phyloP scores from a whole-genome alignment of 2,329 filamentous ascomycete species.

The Calonectria pseudoturangicola region DNA sequence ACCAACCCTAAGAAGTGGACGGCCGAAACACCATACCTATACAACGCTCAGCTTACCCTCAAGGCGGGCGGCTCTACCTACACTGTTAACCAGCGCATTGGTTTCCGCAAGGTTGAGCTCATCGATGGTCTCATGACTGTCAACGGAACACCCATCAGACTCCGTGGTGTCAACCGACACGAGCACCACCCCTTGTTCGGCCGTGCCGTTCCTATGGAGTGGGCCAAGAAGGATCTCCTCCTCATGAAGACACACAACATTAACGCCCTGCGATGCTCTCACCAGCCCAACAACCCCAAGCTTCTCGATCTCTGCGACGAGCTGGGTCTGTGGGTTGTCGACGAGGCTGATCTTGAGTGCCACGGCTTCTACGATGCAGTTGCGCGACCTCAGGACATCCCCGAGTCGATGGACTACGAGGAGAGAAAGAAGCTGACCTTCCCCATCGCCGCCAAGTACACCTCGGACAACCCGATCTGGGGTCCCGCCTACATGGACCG shows the following conservation, averaged over 20 bases:
- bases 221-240: slow-evolving; percentile 76
- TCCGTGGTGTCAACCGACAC: slow-evolving; percentile 78
- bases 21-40: slow-evolving; percentile 79
- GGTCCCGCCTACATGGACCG: slow-evolving; percentile 80
- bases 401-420: slow-evolving; percentile 75
- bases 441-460: slow-evolving; percentile 73
- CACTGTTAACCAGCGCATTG: slow-evolving; percentile 72
- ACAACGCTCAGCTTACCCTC: slow-evolving; percentile 73
- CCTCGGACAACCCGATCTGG: slow-evolving; percentile 77
- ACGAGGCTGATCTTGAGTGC: slow-evolving; percentile 71
- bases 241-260: slow-evolving; percentile 83
- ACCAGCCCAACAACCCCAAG: slow-evolving; percentile 79
- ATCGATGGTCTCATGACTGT: slow-evolving; percentile 77
- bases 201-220: slow-evolving; percentile 77
- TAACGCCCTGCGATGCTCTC: slow-evolving; percentile 81
- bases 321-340: slow-evolving; percentile 78
- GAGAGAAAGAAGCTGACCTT: slow-evolving; percentile 76
- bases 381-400: slow-evolving; percentile 70
- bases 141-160: slow-evolving; percentile 77
- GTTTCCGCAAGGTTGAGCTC: slow-evolving; percentile 80
- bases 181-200: slow-evolving; percentile 81
- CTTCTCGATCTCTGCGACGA: slow-evolving; percentile 78
- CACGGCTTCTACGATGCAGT: slow-evolving; percentile 72
- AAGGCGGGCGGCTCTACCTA: slow-evolving; percentile 61
- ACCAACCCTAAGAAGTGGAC: slow-evolving; percentile 78